Percentiles rank a stretch among this genome's conserved stretches.
These are phyloP conservation scores for Skeletonema marinoi DNA, from an alignment of 108 stramenopile genomes.

Conservation along the genomic window DNA sequence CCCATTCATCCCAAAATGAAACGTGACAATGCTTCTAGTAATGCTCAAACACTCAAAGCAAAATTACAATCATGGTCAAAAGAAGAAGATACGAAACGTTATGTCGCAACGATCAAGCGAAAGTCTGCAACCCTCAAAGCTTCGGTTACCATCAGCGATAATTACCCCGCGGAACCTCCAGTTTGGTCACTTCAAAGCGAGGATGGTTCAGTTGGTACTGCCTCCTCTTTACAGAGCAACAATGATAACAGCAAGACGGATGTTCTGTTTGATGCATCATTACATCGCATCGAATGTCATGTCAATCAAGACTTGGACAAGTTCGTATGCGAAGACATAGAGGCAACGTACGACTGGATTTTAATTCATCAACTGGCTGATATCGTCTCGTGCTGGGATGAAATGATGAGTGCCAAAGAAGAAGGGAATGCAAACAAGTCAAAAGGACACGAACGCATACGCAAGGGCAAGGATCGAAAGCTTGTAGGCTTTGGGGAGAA, in stretches of 20 bases:
- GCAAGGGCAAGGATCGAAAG: conserved; percentile 44
- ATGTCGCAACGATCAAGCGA: conserved; percentile 52
- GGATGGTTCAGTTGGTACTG: conserved; percentile 19
- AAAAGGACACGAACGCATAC: conserved; percentile 18
- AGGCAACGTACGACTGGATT: conserved; percentile 77
- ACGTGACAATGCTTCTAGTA: conserved; percentile 16
- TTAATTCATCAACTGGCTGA: conserved; percentile 62
- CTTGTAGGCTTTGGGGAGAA: conserved; percentile 38
- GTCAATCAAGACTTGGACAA: conserved; percentile 59
- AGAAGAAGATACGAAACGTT: conserved; percentile 23
- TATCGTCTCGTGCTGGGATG: conserved; percentile 57
- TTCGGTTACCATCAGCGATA: conserved; percentile 49
- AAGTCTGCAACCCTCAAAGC: conserved; percentile 47
- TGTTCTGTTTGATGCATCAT: conserved; percentile 46
- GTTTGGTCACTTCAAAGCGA: conserved; percentile 55
- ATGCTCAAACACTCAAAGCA: conserved; percentile 15
- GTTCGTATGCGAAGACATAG: conserved; percentile 48
- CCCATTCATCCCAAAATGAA: conserved; percentile 45
- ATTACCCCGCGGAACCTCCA: conserved; percentile 65
- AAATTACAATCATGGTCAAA: conserved; percentile 46
- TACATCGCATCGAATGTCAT: conserved; percentile 51
- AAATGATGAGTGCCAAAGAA: conserved; percentile 36
- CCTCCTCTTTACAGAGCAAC: conserved; percentile 19
- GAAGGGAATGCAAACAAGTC: neutral
- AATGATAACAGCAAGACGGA: neutral